Conservation (phyloP, 805 yeast genomes). For the Candida saitoana region DNA sequence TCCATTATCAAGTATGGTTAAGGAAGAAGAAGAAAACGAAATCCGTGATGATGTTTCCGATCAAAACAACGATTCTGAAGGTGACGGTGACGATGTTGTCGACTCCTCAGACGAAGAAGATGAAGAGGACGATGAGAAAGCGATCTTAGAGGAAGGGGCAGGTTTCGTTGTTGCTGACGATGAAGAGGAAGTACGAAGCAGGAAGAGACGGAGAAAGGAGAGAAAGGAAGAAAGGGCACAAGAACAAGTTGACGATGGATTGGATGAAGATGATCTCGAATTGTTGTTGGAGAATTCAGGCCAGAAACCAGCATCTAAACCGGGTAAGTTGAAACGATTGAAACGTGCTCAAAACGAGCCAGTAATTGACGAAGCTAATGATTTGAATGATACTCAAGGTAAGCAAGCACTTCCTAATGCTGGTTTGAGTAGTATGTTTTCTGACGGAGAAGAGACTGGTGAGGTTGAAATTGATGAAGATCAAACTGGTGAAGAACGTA, state of each 20-base stretch:
- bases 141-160: conserved; percentile 73
- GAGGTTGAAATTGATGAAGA: conserved; percentile 28
- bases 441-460: conserved; percentile 42
- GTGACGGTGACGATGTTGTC: conserved; percentile 36
- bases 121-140: conserved; percentile 84
- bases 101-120: conserved; percentile 88
- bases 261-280: conserved; percentile 95
- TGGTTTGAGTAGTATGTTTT: conserved; percentile 65
- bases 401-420: too few species aligned
- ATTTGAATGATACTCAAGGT: neutral
- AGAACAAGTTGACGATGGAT: conserved; percentile 47
- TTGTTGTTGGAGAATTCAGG: conserved; percentile 89
- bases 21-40: conserved; percentile 32
- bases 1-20: conserved; percentile 20
- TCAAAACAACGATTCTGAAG: conserved; percentile 25
- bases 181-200: conserved; percentile 40
- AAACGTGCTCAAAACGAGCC: conserved; percentile 56
- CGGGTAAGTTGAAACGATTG: conserved; percentile 68
- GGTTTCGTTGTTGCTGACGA: conserved; percentile 95
- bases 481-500: conserved; percentile 23
- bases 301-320: conserved; percentile 43
- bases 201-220: conserved; percentile 36
- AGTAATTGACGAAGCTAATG: conserved; percentile 4
- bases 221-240: conserved; percentile 29
- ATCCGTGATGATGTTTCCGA: conserved; percentile 31